These are phyloP conservation scores for Wickerhamomyces tratensis DNA, from an alignment of 805 yeast species.

Conservation along the genomic window DNA sequence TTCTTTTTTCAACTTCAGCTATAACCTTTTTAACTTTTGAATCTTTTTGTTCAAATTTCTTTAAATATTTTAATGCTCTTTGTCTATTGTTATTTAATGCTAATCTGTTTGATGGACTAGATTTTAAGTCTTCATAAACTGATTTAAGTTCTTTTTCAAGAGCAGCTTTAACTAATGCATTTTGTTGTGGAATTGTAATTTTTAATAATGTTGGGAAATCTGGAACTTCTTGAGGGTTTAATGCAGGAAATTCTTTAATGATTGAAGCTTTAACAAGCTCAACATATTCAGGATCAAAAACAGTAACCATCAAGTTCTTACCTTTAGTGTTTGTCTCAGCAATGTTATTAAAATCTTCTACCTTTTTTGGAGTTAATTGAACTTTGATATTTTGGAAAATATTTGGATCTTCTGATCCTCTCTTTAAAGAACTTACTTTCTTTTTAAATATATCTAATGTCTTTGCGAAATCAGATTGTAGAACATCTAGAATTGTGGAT, in stretches of 20 bases:
- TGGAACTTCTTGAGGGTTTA: constrained; percentile 75
- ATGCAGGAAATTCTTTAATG: constrained; percentile 54
- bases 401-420: constrained; percentile 61
- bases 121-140: constrained; percentile 54
- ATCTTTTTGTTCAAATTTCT: constrained; percentile 38
- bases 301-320: constrained; percentile 63
- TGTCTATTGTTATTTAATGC: constrained; percentile 52
- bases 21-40: constrained; percentile 47
- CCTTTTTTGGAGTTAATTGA: constrained; percentile 34
- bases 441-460: constrained; percentile 44
- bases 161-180: constrained; percentile 53
- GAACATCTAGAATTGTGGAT: constrained; percentile 4
- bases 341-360: constrained; percentile 42
- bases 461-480: constrained; percentile 26
- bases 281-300: constrained; percentile 72
- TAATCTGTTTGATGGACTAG: constrained; percentile 29
- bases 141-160: constrained; percentile 52
- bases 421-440: constrained; percentile 49
- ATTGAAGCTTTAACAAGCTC: constrained; percentile 66
- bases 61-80: constrained; percentile 45
- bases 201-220: constrained; percentile 63
- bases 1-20: constrained; percentile 57
- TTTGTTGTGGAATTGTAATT: constrained; percentile 66
- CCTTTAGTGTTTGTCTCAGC: constrained; percentile 72
- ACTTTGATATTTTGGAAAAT: constrained; percentile 55